phyloP scores from a whole-genome alignment of 2,329 filamentous ascomycete species.

The Talaromyces sp. region DNA sequence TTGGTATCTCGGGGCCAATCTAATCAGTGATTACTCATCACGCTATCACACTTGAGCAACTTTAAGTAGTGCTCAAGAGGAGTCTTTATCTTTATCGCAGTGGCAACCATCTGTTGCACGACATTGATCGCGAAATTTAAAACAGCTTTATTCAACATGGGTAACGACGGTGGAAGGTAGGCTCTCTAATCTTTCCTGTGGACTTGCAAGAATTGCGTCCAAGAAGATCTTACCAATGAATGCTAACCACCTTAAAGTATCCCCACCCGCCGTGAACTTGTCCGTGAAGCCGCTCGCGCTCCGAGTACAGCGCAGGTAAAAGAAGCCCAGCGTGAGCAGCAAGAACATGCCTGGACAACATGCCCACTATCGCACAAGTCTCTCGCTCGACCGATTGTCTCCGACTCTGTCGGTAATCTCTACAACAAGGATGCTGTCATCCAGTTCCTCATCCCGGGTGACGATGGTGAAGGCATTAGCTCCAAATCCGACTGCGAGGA shows the following conservation, averaged over 20 bases:
- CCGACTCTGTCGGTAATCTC: slow-evolving; percentile 78
- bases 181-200: slow-evolving; percentile 9
- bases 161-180: slow-evolving; percentile 88
- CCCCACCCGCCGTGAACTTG: slow-evolving; percentile 90
- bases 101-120: slow-evolving; percentile 1
- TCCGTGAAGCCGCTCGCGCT: slow-evolving; percentile 85
- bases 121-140: slow-evolving; percentile 5
- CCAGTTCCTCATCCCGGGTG: slow-evolving; percentile 62
- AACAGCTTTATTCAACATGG: slow-evolving; percentile 63
- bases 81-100: slow-evolving; percentile 1
- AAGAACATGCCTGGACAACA: slow-evolving; percentile 82
- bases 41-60: slow-evolving; percentile 29
- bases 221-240: background rate
- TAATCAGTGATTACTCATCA: slow-evolving; percentile 38
- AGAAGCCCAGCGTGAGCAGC: slow-evolving; percentile 80
- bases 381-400: slow-evolving; percentile 75
- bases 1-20: slow-evolving; percentile 29
- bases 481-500: slow-evolving; percentile 63
- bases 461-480: slow-evolving; percentile 57
- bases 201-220: background rate
- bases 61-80: too few species aligned
- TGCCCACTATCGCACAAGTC: slow-evolving; percentile 83
- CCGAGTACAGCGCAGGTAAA: slow-evolving; percentile 86
- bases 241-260: slow-evolving; percentile 59
- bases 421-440: slow-evolving; percentile 96